Evolutionary conservation across 257 asterid genomes (phyloP).

Genomic region (Petunia secreta): DNA sequence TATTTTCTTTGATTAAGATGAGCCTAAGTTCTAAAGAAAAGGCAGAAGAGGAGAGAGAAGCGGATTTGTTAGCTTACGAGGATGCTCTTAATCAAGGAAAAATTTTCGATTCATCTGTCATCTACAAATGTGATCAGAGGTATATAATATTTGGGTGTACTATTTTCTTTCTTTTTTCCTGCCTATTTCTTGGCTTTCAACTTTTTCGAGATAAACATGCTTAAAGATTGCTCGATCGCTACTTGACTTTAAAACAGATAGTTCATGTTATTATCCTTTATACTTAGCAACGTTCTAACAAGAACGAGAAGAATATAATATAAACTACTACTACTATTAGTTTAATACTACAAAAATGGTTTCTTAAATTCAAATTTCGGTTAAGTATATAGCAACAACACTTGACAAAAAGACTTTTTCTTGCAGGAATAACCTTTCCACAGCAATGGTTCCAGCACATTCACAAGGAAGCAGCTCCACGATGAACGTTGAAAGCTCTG

Average conservation of each 20-base stretch:
- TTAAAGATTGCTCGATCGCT: too few species aligned
- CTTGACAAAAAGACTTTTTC: background rate
- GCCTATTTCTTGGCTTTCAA: too few species aligned
- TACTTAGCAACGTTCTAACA: too few species aligned
- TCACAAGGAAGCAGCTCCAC: background rate
- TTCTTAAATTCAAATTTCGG: too few species aligned
- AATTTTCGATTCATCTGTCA: background rate
- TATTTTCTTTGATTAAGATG: conserved; percentile 4
- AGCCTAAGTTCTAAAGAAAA: conserved; percentile 5
- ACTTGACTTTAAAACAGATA: too few species aligned
- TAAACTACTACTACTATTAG: too few species aligned
- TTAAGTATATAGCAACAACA: too few species aligned
- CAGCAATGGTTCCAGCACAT: background rate
- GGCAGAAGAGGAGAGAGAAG: background rate
- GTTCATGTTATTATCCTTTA: too few species aligned
- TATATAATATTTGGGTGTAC: background rate
- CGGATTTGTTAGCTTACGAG: conserved; percentile 1
- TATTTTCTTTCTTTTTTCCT: too few species aligned
- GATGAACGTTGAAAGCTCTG: background rate
- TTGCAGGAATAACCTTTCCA: conserved; percentile 1
- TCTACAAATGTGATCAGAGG: background rate
- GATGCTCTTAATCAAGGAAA: background rate
- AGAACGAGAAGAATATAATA: too few species aligned
- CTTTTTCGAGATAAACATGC: too few species aligned
- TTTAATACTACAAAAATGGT: too few species aligned